Evolutionary conservation across 2,329 filamentous ascomycete genomes (phyloP), one percentile per base, ranked within the genome.

Genomic region (Penicillium psychrosexuale): DNA sequence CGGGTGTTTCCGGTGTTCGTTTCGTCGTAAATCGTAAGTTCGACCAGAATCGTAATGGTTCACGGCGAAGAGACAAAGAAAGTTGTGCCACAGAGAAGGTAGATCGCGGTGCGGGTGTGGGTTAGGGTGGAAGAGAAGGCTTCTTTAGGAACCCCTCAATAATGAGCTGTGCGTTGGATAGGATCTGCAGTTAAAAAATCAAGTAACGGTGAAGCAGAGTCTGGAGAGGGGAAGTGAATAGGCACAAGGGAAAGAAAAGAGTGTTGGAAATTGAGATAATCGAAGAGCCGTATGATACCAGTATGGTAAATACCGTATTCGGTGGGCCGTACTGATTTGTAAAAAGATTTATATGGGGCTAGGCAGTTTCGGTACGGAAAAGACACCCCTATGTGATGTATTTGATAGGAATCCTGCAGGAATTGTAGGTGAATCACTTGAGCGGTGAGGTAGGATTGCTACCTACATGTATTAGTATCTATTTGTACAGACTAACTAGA

Each of bases 141-240:
- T 12, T 30, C n/a, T 44, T 52, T 47, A 53, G 24, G 39, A 38
- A 27, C 34, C 46, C 34, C 47, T 40, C 31, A 49, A 31, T 45
- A n/a, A 33, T n/a, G 22, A 46, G 17, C 13, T 33, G 31, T 45
- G 15, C 13, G 38, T 36, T 34, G 8, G 8, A 15, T 38, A 33
- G 6, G 42, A 56, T 39, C 36, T 30, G 53, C 53, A 47, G 28
- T 27, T 36, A 8, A 39, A 43, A 38, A 45, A 24, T 40, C 33
- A 55, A 59, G 56, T 61, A 40, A 61, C 56, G 58, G 54, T 52
- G 46, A 59, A 48, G 50, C 33, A 45, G 47, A 33, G 33, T 57
- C 12, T 51, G 53, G 46, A 43, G 56, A 53, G 49, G 60, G 52
- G 51, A 50, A 53, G 47, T 46, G 37, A 53, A 24, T 6, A 39